Percentiles rank a stretch among this genome's conserved stretches.
These are phyloP conservation scores for Euphorbia schlechtendalii DNA, from an alignment of 441 rosid species.

Conservation along the genomic window DNA sequence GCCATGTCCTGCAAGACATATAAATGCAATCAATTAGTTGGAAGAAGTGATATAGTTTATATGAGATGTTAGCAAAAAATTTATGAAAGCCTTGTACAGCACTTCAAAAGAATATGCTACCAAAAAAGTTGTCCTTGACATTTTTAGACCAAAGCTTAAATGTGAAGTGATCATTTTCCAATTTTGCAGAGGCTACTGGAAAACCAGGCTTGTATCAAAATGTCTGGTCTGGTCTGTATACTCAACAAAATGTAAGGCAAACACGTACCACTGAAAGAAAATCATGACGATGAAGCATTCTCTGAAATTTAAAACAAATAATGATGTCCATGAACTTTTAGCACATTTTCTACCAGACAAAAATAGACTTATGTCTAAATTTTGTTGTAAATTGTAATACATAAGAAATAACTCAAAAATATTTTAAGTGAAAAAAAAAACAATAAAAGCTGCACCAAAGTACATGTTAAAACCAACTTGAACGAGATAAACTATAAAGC, in stretches of 20 bases:
- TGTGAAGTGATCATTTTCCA: background rate
- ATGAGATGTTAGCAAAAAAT: slow-evolving; percentile 7
- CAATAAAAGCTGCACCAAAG: background rate
- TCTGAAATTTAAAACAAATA: background rate
- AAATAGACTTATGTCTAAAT: background rate
- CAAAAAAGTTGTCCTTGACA: background rate
- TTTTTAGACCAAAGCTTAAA: background rate
- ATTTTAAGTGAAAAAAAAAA: no score
- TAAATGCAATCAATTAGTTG: slow-evolving; percentile 13
- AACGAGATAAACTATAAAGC: background rate
- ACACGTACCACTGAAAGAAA: background rate
- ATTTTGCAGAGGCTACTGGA: background rate
- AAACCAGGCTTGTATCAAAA: background rate
- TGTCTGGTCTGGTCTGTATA: background rate
- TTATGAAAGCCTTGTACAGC: background rate
- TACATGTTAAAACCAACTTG: background rate
- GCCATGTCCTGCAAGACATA: slow-evolving; percentile 81
- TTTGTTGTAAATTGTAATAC: background rate
- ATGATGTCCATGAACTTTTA: background rate
- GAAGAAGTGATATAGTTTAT: slow-evolving; percentile 1
- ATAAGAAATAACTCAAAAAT: background rate
- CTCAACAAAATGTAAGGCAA: background rate
- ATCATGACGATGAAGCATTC: background rate
- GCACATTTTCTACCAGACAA: background rate
- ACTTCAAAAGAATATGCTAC: background rate